Base-by-base conservation (phyloP, 1,284 basidiomycete genomes). In the Porodaedalea pini region DNA sequence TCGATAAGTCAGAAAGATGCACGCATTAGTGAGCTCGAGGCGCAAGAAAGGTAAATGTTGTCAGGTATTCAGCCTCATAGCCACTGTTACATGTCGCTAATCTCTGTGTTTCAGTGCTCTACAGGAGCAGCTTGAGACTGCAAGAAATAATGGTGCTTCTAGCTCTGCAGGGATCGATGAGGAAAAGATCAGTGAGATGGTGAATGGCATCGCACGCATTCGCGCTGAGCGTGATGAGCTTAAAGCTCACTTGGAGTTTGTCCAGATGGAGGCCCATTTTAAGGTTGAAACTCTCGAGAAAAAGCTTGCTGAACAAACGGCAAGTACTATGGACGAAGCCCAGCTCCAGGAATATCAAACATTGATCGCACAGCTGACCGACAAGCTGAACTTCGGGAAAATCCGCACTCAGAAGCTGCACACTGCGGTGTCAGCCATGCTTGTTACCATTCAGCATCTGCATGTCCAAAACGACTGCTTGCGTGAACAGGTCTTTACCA, bases 201-300 rank as follows among this genome's bases (percentile, higher is more conserved):
- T 90, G 43, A 71, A 71, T 37, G 80, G 86, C 2, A 76, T 91
- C 45, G 78, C 80, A 17, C 81, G 88, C 31, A 71, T 92, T 27
- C 83, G 91, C 13, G 67, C 68, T 2, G 90, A 93, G 65, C 78
- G 90, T 6, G 85, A 93, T 63, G 75, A 73, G 39, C 75, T 90
- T n/a, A 77, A 78, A 56, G 78, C 83, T 15, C 79, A 85, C 57
- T 68, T 92, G 13, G 78, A 88, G 41, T 93, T 90, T 70, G 71
- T 86, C 43, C 78, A 86, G 62, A 75, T 78, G n/a, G 90, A 93
- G 69, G 79, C 81, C 29, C 81, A 75, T 59, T 89, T 90, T 65
- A 76, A 82, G 2, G 76, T 85, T 6, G 78, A 86, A 59, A 79
- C 82, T 0, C 72, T 88, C 43, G 77, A 85, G 64, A 73, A 73